Evolutionary conservation across 1,284 basidiomycete genomes (phyloP), one percentile per base, ranked within the genome.

Genomic region (Cryptococcus floricola): DNA sequence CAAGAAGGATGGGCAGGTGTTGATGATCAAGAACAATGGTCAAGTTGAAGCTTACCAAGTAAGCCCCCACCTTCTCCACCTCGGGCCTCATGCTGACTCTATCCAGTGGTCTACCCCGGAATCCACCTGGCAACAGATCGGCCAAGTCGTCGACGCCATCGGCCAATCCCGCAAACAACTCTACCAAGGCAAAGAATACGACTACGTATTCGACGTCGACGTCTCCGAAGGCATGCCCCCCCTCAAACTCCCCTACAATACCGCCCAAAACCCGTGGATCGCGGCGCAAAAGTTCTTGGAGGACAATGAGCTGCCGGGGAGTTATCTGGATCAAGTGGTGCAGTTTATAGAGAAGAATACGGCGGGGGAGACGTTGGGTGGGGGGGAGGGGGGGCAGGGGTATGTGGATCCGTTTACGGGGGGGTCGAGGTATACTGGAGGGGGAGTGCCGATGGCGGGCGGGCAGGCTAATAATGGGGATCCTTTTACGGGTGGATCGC

Each of bases 141-240:
- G 96, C 13, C 88, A 95, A 63, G 94, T 98, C 4, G 91, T 96
- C 3, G 95, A 95, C 69, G 91, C 91, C 16, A 89, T 96, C 46
- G 91, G 92, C 9, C 85, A 87, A 46, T 84, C 85, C 8, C 82
- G 88, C 58, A 97, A 91, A 76, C 91, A 95, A 74, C 81, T 95
- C 5, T 88, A 89, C 73, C 77, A 90, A 64, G 96, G 96, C 31
- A 87, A 87, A 71, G 95, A 98, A 77, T 99, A 94, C 70, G 96
- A 99, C 78, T 95, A 97, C 68, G 95, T 99, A 8, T 98, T 98
- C 68, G 94, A 98, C 68, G 94, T 99, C 18, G 95, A 98, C 69
- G 88, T 98, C 28, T 83, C 91, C 62, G 95, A 98, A 62, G 95
- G 92, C 7, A 85, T 85, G 23, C 94, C 95, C 6, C 87, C 93